phyloP scores from a whole-genome alignment of 192 early-diverging fungal genomes.

The Backusella liffmaniae region DNA sequence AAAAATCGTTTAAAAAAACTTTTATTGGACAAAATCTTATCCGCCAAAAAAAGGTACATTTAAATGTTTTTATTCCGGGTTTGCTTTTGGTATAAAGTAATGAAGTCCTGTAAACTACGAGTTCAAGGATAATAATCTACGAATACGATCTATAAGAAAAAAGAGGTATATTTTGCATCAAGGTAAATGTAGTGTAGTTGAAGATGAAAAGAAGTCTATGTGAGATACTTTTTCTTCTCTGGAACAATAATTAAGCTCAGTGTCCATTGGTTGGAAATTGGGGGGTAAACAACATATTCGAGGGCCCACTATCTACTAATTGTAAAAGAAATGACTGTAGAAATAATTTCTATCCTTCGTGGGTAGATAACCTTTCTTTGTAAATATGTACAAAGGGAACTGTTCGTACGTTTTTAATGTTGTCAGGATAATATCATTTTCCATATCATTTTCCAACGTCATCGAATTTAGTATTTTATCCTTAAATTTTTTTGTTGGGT shows the following conservation, averaged over 20 bases:
- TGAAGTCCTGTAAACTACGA: neutral
- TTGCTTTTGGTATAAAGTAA: neutral
- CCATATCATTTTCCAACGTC: neutral
- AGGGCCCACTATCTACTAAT: neutral
- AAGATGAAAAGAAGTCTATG: neutral
- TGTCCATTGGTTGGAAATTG: neutral
- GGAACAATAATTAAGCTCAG: neutral
- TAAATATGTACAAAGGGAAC: neutral
- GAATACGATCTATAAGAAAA: neutral
- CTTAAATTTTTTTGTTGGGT: too few species aligned
- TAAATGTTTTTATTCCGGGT: neutral
- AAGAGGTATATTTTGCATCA: neutral
- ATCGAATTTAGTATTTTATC: too few species aligned
- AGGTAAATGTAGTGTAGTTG: neutral
- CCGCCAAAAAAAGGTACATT: neutral
- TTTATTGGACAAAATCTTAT: neutral
- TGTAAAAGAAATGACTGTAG: neutral
- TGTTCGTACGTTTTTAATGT: neutral
- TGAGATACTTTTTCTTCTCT: neutral
- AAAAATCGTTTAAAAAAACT: neutral
- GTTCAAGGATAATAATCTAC: neutral
- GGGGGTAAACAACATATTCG: neutral
- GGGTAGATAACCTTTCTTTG: neutral
- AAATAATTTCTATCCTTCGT: neutral
- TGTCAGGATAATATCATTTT: neutral